Base-by-base conservation (phyloP, 2,329 filamentous ascomycete species). In the Paramyrothecium sp. region DNA sequence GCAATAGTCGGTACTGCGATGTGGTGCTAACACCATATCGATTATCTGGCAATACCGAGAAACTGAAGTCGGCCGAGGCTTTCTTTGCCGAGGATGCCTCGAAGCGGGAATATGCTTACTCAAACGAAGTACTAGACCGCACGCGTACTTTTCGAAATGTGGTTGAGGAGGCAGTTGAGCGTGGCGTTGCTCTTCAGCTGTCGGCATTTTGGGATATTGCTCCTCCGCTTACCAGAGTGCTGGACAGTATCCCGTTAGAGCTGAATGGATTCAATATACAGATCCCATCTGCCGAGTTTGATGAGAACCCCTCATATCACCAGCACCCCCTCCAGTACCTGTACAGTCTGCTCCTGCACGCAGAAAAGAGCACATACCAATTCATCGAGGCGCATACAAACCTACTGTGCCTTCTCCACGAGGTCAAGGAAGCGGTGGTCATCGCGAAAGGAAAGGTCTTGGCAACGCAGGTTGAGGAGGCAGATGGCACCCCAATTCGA, bases 171-270 rank as follows among this genome's bases (percentile, higher is more conserved):
- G 95, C 95, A 56, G 93, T 97, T 21, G 87, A 88, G 20, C 87
- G 91, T 11, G 95, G 94, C 17, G 92, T 98, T 12, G 92, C 97
- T 70, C 85, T 92, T 56, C 95, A 98, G 74, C 83, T 97, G 2
- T 93, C 89, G 11, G 93, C 94, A 0, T 99, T 98, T 72, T 99
- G 95, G 95, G 95, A 99, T 69, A 96, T 98, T 66, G 94, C 93
- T 2, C 95, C 95, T 3, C 87, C 88, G 3, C 81, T 99, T 0
- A 81, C 89, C 23, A 82, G 87, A 17, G 79, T 98, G 51, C 82
- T 96, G 12, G 90, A 96, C 58, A 89, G 90, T 66, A 88, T 97
- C 21, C 93, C 92, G 0, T 70, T 75, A 1, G 74, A 81, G 48
- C 73, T 86, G 12, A 71, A 74, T 10, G 75, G 73, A 7, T 92